Base-by-base conservation (phyloP, 1,139 yeast genomes). In the Geotrichum citri-aurantii region DNA sequence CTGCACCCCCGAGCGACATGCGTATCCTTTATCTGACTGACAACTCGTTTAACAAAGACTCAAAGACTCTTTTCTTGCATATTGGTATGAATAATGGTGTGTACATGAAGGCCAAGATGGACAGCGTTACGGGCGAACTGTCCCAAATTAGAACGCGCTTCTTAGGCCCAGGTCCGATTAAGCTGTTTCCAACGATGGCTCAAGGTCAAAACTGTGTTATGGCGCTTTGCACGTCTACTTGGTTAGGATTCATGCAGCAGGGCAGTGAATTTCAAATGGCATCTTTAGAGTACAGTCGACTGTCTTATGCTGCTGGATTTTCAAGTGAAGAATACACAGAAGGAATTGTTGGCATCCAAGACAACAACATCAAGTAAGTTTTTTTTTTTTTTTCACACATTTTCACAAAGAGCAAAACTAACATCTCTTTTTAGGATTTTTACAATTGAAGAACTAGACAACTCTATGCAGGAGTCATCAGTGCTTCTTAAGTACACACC, bases 61-160 rank as follows among this genome's bases (percentile, higher is more conserved):
- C 24, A 17, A 52, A 44, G 33, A 63, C 66, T 3, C 64, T 74
- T 3, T 75, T 73, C 59, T 79, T 88, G 7, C 95, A 91, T 71
- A 81, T 90, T 55, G 98, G 98, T 1, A 78, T 92, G 77, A 80
- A 77, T 27, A 89, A 84, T 69, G 99, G 99, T 40, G 82, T 91
- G 0, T 89, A 87, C 72, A 84, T 86, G 2, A 76, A 85, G 33
- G 81, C 90, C 0, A 75, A 75, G 7, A 66, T 90, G 37, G 89
- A 87, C 65, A 70, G 73, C 0, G 68, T 76, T 2, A 77, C 85
- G 2, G 97, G 96, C 0, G 80, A 81, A 54, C 72, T 92, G 14
- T 76, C 82, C 0, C 86, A 86, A 63, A 82, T 92, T 0, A 77
- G 88, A 64, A 81, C 83, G n/a, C 84, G 87, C 68, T 90, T 84